Percentiles rank a stretch among this genome's conserved stretches.
Conservation (phyloP, 352 stramenopile genomes). For the Aphanomyces invadans region DNA sequence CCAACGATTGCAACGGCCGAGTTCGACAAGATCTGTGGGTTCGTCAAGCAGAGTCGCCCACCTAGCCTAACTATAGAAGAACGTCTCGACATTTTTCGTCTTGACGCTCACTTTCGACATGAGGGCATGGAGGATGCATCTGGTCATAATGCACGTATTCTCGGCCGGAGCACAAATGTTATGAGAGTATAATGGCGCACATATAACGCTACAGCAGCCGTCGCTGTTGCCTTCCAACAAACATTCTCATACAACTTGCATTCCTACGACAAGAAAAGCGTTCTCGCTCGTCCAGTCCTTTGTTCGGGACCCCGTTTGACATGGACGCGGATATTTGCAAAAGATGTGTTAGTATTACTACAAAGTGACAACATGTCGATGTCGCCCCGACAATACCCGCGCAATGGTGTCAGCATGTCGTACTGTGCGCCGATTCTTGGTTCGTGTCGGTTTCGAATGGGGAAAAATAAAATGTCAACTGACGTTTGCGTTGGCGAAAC, state of each 20-base stretch:
- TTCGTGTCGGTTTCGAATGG: neutral
- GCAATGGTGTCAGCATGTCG: neutral
- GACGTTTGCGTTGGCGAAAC: neutral
- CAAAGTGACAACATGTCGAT: neutral
- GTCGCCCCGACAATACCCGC: neutral
- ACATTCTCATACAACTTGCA: neutral
- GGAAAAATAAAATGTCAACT: neutral
- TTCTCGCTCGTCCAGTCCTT: neutral
- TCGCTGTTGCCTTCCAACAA: neutral
- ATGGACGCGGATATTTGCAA: neutral
- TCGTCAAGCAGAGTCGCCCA: neutral
- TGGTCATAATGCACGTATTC: neutral
- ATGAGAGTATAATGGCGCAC: neutral
- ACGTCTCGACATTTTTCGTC: neutral
- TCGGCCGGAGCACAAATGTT: neutral
- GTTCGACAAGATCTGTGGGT: neutral
- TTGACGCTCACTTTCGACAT: neutral
- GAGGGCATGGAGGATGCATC: neutral
- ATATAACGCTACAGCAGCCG: neutral
- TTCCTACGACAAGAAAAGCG: neutral
- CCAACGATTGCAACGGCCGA: neutral
- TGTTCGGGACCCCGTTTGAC: neutral
- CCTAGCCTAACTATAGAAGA: neutral
- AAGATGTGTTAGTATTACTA: neutral
- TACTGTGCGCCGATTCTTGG: neutral